These are phyloP conservation scores for Paraphoma chrysanthemicola DNA, from an alignment of 2,329 filamentous ascomycete species.

Conservation along the genomic window DNA sequence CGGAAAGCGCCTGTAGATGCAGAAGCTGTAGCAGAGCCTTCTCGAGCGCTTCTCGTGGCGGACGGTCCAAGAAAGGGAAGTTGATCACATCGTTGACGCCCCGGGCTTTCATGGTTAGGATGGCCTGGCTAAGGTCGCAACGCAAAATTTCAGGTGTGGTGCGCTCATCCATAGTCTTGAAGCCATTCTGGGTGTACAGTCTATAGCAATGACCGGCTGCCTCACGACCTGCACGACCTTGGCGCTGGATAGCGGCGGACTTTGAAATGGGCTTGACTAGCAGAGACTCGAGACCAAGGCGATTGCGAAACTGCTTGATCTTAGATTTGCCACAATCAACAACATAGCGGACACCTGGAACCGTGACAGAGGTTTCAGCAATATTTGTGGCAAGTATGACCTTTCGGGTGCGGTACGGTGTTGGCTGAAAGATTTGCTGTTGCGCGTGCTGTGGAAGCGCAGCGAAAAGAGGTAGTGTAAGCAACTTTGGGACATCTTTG, in stretches of 20 bases:
- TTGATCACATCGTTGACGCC: slow-evolving; percentile 80
- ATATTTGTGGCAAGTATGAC: slow-evolving; percentile 95
- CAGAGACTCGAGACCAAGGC: slow-evolving; percentile 87
- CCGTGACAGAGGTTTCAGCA: slow-evolving; percentile 97
- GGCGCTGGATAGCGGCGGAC: slow-evolving; percentile 89
- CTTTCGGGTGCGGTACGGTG: slow-evolving; percentile 79
- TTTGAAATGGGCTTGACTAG: slow-evolving; percentile 90
- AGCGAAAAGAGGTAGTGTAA: slow-evolving; percentile 84
- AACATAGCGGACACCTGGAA: slow-evolving; percentile 89
- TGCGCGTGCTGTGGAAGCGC: slow-evolving; percentile 87
- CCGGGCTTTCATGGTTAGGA: slow-evolving; percentile 92
- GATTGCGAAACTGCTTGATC: slow-evolving; percentile 85
- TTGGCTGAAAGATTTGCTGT: slow-evolving; percentile 81
- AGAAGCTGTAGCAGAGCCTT: slow-evolving; percentile 83
- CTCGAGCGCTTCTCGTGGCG: slow-evolving; percentile 77
- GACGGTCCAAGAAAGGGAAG: slow-evolving; percentile 86
- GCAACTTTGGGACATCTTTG: slow-evolving; percentile 73
- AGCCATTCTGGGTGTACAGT: slow-evolving; percentile 83
- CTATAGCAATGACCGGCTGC: slow-evolving; percentile 88
- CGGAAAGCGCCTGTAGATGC: slow-evolving; percentile 76
- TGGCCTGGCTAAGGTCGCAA: slow-evolving; percentile 83
- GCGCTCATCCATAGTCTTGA: slow-evolving; percentile 71
- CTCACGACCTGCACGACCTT: slow-evolving; percentile 92
- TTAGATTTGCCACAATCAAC: slow-evolving; percentile 95
- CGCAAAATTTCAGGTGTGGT: slow-evolving; percentile 89